Conservation (phyloP, 805 yeast species). For the Candida railenensis region DNA sequence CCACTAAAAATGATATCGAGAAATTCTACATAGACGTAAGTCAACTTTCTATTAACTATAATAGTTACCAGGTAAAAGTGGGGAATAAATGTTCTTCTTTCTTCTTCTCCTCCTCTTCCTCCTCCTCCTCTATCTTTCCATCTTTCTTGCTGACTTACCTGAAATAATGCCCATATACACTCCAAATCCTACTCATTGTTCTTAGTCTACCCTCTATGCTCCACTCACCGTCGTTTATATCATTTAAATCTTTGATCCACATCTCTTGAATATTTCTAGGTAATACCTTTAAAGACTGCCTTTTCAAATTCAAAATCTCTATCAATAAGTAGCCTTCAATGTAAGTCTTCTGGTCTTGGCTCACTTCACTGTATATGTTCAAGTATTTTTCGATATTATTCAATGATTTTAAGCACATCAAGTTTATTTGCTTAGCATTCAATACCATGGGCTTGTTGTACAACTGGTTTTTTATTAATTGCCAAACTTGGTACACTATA, state of each 20-base stretch:
- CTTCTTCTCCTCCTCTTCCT: too few relatives aligned
- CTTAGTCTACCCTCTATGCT: constrained; percentile 39
- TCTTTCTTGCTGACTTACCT: constrained; percentile 12
- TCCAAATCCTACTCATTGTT: constrained; percentile 59
- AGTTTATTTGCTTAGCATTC: constrained; percentile 32
- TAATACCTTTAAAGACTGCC: constrained; percentile 46
- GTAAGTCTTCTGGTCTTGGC: constrained; percentile 25
- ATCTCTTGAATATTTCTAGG: constrained; percentile 51
- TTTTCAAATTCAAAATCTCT: constrained; percentile 59
- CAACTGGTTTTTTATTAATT: constrained; percentile 24
- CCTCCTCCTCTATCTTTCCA: too few relatives aligned
- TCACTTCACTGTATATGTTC: constrained; percentile 15
- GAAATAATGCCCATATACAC: constrained; percentile 49
- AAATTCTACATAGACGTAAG: too few relatives aligned
- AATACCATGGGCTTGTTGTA: constrained; percentile 26
- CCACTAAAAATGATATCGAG: too few relatives aligned
- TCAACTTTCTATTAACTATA: too few relatives aligned
- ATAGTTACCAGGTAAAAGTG: too few relatives aligned
- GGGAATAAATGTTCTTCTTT: too few relatives aligned
- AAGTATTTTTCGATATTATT: constrained; percentile 61
- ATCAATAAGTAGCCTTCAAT: constrained; percentile 64
- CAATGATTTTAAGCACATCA: constrained; percentile 42
- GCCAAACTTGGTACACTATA: constrained; percentile 48
- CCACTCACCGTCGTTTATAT: constrained; percentile 45
- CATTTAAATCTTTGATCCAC: constrained; percentile 65